Evolutionary conservation across 495 filamentous ascomycete genomes (phyloP).

Genomic region (Staphylotrichum tortipilum): DNA sequence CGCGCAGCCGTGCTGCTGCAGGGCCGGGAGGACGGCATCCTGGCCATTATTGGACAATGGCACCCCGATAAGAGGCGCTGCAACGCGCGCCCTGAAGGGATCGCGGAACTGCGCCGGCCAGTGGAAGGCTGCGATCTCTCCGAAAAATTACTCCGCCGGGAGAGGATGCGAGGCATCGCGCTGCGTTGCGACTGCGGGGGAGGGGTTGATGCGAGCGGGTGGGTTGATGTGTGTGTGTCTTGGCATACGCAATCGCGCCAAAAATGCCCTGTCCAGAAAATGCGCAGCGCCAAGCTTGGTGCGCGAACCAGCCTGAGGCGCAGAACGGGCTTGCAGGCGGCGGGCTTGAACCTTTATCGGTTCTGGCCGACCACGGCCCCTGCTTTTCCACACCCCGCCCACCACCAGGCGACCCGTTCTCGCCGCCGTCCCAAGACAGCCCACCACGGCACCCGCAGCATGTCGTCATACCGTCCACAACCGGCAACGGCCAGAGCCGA

Average conservation of each 20-base stretch:
- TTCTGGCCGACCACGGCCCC: neutral
- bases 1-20: neutral
- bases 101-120: neutral
- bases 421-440: too few relatives aligned
- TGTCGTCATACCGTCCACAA: conserved; percentile 5
- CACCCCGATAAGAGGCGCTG: neutral
- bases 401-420: too few relatives aligned
- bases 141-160: too few relatives aligned
- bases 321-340: neutral
- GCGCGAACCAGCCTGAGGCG: conserved; percentile 14
- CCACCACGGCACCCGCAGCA: too few relatives aligned
- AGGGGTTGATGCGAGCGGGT: too few relatives aligned
- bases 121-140: too few relatives aligned
- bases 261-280: neutral
- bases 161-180: too few relatives aligned
- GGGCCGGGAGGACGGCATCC: neutral
- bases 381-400: too few relatives aligned
- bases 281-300: conserved; percentile 16
- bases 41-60: conserved; percentile 5
- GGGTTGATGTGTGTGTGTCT: neutral
- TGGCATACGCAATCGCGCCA: neutral
- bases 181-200: conserved; percentile 3
- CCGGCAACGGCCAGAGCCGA: neutral
- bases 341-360: too few relatives aligned
- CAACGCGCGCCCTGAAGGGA: neutral